Percentiles rank a stretch among this genome's conserved stretches.
phyloP scores from a whole-genome alignment of 1,284 basidiomycete species.

The Cutaneotrichosporon sp. region DNA sequence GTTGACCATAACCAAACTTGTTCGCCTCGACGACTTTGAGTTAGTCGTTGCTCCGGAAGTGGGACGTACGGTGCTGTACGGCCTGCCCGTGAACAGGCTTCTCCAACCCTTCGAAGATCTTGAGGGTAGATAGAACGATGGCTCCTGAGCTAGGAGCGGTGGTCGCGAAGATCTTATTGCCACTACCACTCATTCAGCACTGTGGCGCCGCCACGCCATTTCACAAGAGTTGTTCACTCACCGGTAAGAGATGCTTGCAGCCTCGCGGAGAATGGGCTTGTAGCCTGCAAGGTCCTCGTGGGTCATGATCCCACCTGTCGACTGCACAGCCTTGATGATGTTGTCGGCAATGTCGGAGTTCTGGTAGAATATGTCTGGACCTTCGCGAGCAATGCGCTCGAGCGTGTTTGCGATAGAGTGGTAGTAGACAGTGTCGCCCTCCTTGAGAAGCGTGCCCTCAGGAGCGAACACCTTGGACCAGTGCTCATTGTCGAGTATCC shows the following conservation, averaged over 20 bases:
- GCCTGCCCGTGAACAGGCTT: too few species aligned
- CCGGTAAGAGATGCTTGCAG: slow-evolving; percentile 32
- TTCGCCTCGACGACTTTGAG: slow-evolving; percentile 57
- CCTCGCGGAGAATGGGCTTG: slow-evolving; percentile 27
- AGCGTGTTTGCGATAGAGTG: slow-evolving; percentile 31
- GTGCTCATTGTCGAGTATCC: slow-evolving; percentile 39
- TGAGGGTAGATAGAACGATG: slow-evolving; percentile 36
- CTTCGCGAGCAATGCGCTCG: slow-evolving; percentile 32
- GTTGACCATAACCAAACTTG: slow-evolving; percentile 56
- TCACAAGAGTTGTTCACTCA: too few species aligned
- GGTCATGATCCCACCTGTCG: slow-evolving; percentile 41
- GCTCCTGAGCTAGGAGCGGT: slow-evolving; percentile 39
- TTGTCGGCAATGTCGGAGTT: slow-evolving; percentile 42
- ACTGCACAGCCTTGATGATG: slow-evolving; percentile 34
- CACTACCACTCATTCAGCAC: slow-evolving; percentile 19
- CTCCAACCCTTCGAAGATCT: slow-evolving; percentile 43
- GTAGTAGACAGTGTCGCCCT: slow-evolving; percentile 29
- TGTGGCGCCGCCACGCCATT: neutral
- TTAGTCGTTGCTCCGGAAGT: too few species aligned
- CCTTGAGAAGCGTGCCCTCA: slow-evolving; percentile 26
- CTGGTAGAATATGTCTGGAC: slow-evolving; percentile 40
- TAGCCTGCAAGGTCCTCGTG: slow-evolving; percentile 40
- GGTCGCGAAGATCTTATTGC: slow-evolving; percentile 36
- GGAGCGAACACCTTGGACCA: slow-evolving; percentile 43
- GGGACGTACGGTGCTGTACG: too few species aligned